Conservation (phyloP, 2,329 filamentous ascomycete species). For the Tolypocladium tropicale region DNA sequence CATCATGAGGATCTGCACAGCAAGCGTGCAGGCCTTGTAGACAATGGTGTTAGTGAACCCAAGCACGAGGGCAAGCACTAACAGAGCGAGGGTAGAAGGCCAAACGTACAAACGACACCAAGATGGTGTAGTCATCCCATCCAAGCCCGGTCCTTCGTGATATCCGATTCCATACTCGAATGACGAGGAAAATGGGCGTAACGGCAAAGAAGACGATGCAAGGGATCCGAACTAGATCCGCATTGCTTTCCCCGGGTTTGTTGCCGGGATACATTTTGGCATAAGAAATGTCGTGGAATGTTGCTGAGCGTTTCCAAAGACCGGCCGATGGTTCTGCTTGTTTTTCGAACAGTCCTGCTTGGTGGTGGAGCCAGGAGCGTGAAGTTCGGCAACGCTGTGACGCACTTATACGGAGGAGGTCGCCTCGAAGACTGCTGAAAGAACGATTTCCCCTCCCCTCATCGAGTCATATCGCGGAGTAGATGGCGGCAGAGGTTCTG, state of each 20-base stretch:
- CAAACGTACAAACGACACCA: conserved; percentile 27
- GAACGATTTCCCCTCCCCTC: background rate
- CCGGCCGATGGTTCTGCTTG: background rate
- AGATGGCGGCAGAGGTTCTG: background rate
- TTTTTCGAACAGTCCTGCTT: background rate
- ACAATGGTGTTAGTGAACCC: background rate
- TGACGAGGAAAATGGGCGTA: conserved; percentile 27
- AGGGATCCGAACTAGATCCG: conserved; percentile 25
- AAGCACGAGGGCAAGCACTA: background rate
- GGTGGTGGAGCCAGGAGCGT: background rate
- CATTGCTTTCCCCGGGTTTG: conserved; percentile 23
- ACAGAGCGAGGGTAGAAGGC: background rate
- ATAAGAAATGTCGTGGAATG: background rate
- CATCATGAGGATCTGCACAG: conserved; percentile 28
- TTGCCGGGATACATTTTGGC: conserved; percentile 7
- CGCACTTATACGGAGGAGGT: background rate
- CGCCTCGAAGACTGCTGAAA: background rate
- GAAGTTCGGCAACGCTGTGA: too few relatives aligned
- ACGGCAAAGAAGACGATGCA: conserved; percentile 32
- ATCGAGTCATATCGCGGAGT: background rate
- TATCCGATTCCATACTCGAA: conserved; percentile 29
- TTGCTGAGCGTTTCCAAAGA: background rate
- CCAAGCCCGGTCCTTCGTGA: conserved; percentile 24
- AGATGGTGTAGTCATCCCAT: conserved; percentile 31
- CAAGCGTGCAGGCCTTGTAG: conserved; percentile 22